Evolutionary conservation across 1,284 basidiomycete species (phyloP), one percentile per base, ranked within the genome.

Genomic region (Malassezia caprae): DNA sequence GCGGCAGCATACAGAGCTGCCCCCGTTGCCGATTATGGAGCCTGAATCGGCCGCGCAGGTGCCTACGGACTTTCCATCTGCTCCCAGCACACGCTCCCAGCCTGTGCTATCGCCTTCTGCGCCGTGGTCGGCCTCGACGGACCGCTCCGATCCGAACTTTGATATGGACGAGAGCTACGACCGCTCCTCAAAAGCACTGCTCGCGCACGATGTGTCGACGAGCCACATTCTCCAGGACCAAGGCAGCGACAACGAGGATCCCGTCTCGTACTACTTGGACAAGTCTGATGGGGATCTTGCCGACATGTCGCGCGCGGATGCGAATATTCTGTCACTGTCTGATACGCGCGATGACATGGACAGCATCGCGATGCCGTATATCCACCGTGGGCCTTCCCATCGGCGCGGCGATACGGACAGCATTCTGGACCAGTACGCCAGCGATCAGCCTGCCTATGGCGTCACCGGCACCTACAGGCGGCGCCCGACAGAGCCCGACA

Each of bases 361-460:
- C n/a, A 28, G 41, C 41, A 31, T 23, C 17, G 47, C 24, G 1
- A 39, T 40, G 34, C 39, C 30, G 3, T 50, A 37, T n/a, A 28
- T 28, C 19, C 12, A 44, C 13, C 42, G n/a, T 6, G 15, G 12
- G 3, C 2, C 15, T 12, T n/a, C 23, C 7, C 24, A 7, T 1
- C 11, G n/a, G 41, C n/a, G n/a, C 28, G 28, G 28, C 28, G 44
- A 30, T 19, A 45, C 26, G 28, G 50, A 43, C 32, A 44, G 34
- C 34, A 49, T 55, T 21, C n/a, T 55, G 7, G 32, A 40, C 12
- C 37, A 48, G 15, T 55, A 55, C 23, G 17, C 28, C 1, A 6
- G 21, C 23, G 40, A 27, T 17, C 30, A 23, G 12, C 30, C 41
- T 17, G 8, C 40, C n/a, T 2, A 15, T 31, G 11, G 19, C 42